These are phyloP conservation scores for Tubosaeta sp. DNA, from an alignment of 768 basidiomycete genomes.

Conservation along the genomic window DNA sequence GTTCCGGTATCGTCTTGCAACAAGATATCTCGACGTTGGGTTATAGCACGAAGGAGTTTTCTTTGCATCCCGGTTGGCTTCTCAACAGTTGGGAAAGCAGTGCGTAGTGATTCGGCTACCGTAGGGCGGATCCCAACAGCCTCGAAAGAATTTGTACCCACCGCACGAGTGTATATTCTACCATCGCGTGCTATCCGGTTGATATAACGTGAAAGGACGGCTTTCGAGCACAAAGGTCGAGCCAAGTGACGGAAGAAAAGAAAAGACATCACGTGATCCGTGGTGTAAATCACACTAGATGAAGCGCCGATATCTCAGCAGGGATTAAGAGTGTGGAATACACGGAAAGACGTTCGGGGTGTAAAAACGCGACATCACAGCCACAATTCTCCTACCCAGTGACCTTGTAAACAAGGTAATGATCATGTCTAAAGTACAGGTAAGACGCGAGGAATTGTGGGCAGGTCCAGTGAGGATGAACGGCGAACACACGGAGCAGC, in stretches of 20 bases:
- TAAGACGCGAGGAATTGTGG: not conserved
- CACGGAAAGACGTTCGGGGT: too few species aligned
- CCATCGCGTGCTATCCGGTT: constrained; percentile 14
- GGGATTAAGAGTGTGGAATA: too few species aligned
- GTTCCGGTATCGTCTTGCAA: constrained; percentile 71
- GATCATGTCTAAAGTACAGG: constrained; percentile 5
- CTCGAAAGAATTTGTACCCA: constrained; percentile 36
- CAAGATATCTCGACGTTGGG: constrained; percentile 55
- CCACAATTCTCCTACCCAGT: too few species aligned
- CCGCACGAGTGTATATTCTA: not conserved
- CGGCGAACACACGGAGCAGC: constrained; percentile 10
- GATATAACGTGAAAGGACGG: constrained; percentile 23
- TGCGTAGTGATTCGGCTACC: constrained; percentile 46
- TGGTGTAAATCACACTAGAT: constrained; percentile 4
- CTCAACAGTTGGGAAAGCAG: constrained; percentile 59
- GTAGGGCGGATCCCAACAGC: constrained; percentile 48
- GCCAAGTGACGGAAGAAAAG: constrained; percentile 4
- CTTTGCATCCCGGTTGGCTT: constrained; percentile 57
- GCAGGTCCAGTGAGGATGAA: constrained; percentile 24
- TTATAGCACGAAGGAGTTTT: constrained; percentile 57
- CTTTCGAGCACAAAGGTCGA: constrained; percentile 19
- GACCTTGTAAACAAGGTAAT: too few species aligned
- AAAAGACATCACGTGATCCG: constrained; percentile 28
- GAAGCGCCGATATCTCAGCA: too few species aligned
- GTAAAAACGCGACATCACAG: too few species aligned